phyloP scores from a whole-genome alignment of 2,329 filamentous ascomycete genomes.

The Cercospora beticola region DNA sequence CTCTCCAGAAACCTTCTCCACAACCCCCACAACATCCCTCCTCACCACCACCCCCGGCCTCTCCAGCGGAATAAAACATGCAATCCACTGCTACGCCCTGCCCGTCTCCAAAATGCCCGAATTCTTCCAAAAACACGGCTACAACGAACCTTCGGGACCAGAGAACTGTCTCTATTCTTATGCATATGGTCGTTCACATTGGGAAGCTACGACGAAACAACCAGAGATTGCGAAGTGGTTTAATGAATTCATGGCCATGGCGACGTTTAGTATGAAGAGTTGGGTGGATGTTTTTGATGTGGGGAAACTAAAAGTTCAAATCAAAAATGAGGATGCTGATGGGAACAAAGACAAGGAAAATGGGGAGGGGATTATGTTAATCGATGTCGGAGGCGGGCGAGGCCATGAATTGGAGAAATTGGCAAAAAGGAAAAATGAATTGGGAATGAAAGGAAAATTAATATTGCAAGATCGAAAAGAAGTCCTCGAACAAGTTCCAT shows the following conservation, averaged over 20 bases:
- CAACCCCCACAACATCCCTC: not conserved
- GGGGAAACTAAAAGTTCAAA: no score
- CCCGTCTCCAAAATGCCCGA: not conserved
- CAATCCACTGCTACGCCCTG: not conserved
- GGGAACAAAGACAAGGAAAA: no score
- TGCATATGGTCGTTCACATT: not conserved
- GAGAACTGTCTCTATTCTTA: not conserved
- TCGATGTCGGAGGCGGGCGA: not conserved
- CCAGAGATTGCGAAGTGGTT: not conserved
- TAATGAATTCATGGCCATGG: not conserved
- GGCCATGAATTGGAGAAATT: not conserved
- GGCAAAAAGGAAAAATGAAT: not conserved
- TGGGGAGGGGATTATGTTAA: not conserved
- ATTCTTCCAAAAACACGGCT: not conserved
- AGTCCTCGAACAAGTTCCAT: not conserved
- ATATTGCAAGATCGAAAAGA: not conserved
- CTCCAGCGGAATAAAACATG: not conserved
- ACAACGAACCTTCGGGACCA: not conserved
- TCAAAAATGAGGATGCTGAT: no score
- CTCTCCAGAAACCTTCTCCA: not conserved
- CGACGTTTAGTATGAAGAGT: not conserved
- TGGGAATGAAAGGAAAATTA: not conserved
- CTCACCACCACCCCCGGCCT: not conserved
- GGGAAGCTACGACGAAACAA: not conserved
- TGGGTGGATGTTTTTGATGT: not conserved